Percentiles rank a stretch among this genome's conserved stretches.
Conservation (phyloP, 1,284 basidiomycete species). For the Pseudozyma sp. region DNA sequence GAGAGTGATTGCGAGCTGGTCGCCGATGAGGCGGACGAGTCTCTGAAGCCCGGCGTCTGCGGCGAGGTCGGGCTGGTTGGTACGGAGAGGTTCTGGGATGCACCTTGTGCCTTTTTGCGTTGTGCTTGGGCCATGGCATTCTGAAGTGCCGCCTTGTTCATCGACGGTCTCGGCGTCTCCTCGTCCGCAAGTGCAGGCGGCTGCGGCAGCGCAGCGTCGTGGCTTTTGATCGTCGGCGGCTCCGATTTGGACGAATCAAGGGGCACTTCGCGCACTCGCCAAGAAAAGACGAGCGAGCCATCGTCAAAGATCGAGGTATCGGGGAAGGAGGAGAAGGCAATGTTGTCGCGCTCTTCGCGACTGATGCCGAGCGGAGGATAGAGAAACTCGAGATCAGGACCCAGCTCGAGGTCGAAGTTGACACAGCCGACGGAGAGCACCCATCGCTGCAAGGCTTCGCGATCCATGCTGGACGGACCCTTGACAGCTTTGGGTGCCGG, state of each 20-base stretch:
- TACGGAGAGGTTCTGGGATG: conserved; percentile 11
- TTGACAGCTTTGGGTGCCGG: background rate
- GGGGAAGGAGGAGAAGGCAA: conserved; percentile 94
- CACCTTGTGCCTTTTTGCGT: conserved; percentile 15
- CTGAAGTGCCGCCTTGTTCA: conserved; percentile 42
- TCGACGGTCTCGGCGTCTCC: conserved; percentile 46
- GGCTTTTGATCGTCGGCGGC: conserved; percentile 51
- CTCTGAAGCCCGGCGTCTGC: conserved; percentile 19
- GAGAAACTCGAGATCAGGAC: conserved; percentile 81
- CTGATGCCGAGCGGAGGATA: conserved; percentile 77
- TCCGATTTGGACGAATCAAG: conserved; percentile 48
- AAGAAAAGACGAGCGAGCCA: conserved; percentile 63
- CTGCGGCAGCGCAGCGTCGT: conserved; percentile 25
- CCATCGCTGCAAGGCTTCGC: conserved; percentile 66
- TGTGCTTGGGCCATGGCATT: conserved; percentile 23
- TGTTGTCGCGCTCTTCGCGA: conserved; percentile 80
- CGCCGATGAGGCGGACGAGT: conserved; percentile 31
- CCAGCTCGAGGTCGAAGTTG: conserved; percentile 71
- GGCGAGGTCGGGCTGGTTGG: conserved; percentile 26
- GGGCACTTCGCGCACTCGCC: conserved; percentile 65
- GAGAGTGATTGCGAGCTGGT: conserved; percentile 23
- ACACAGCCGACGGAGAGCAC: conserved; percentile 65
- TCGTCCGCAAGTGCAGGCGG: conserved; percentile 17
- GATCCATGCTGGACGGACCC: conserved; percentile 30
- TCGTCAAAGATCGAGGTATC: conserved; percentile 75